Evolutionary conservation across 2,329 filamentous ascomycete genomes (phyloP), one percentile per base, ranked within the genome.

Genomic region (Pseudocercospora macadamiae): DNA sequence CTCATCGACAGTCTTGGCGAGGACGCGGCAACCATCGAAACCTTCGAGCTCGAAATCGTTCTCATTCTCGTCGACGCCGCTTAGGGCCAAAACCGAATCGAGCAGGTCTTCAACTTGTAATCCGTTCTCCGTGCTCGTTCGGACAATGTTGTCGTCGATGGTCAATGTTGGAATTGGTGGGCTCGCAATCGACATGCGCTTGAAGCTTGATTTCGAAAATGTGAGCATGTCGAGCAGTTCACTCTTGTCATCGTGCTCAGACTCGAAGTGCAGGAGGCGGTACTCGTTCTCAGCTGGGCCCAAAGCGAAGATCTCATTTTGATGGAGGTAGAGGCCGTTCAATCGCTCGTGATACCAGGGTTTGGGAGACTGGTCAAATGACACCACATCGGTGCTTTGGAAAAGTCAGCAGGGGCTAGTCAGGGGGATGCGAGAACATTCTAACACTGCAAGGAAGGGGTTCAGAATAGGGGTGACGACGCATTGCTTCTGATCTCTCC

Each of bases 31-130:
- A 18, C n/a, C 25, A n/a, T 32, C 47, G 26, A n/a, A 14, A 18
- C 47, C 47, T 30, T 49, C 47, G 2, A 49, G 16, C n/a, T 49
- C 47, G 19, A 49, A 49, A 19, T 49, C 47, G 47, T 49, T 49
- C 47, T 49, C 47, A 34, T 49, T 19, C 14, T 49, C 47, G 26
- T 49, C 47, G 1, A 49, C 47, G 19, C 47, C 47, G 26, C 47
- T 49, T 26, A 49, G 28, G 16, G 47, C 26, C 9, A 49, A 14
- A 19, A 16, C 47, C n/a, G 47, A 34, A 16, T 49, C 47, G 10
- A 49, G 26, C 9, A 49, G 18, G 9, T 49, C 47, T 10, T 49
- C 47, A 10, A 49, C 19, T 5, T 14, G 16, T 2, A 49, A 49
- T 9, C 47, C 47, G 14, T 30, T 30, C 25, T 32, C 47, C 9